Evolutionary conservation across 2,329 filamentous ascomycete species (phyloP), one percentile per base, ranked within the genome.

Genomic region (Nemania serpens): DNA sequence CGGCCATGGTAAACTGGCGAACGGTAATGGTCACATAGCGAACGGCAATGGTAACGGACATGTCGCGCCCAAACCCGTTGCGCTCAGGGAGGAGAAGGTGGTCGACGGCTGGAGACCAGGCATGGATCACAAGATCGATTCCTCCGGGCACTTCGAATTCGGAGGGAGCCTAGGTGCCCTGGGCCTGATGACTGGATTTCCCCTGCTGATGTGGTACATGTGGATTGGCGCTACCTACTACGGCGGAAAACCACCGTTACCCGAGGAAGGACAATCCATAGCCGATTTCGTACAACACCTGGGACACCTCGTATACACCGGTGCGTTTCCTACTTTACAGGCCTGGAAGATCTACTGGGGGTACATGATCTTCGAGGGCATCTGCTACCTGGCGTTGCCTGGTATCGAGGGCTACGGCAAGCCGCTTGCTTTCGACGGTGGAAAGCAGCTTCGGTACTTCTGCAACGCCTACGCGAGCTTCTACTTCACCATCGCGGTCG

Each of bases 181-280:
- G 15, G 81, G 85, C 68, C 93, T 97, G 86, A 98, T 98, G 92
- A 83, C 93, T 64, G 87, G 90, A 47, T 99, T 98, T 77, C 95
- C 95, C n/a, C 64, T 88, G 39, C 84, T 99, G 70, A 98, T 98
- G 94, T 97, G 91, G 84, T 98, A 97, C 80, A 97, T 99, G 93
- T 98, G 93, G 93, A 88, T 96, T 76, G 95, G 95, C 52, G 91
- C 94, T 36, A 93, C 89, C 51, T 97, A 94, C 79, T 99, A 97
- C 78, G 81, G 92, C 73, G 94, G 94, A 69, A 88, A 90, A 65
- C 82, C 96, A 53, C 95, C 95, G 15, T 78, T 80, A 45, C 90
- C 87, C 1, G 78, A 79, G 2, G 74, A 84, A 45, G 90, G 84
- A 43, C 84, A 96, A 80, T 88, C 82, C 68, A 85, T 86, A 74